phyloP scores from a whole-genome alignment of 2,329 filamentous ascomycete species.

The Venturia pyrina region DNA sequence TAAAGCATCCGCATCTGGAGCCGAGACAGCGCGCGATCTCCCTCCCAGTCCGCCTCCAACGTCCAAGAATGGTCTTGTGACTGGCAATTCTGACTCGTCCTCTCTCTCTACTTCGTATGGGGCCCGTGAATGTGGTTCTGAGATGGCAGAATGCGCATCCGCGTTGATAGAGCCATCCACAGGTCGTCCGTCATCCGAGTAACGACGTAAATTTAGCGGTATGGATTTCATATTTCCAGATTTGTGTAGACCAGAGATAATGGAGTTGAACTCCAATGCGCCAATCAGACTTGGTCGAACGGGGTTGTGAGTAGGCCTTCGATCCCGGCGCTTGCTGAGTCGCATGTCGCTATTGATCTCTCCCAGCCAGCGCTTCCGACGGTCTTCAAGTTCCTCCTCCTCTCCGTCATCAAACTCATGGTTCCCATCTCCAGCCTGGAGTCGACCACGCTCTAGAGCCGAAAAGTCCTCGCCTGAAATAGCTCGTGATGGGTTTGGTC shows the following conservation, averaged over 20 bases:
- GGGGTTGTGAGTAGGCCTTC: slow-evolving; percentile 66
- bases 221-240: slow-evolving; percentile 66
- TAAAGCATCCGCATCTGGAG: slow-evolving; percentile 44
- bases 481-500: slow-evolving; percentile 32
- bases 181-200: slow-evolving; percentile 52
- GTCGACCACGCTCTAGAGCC: slow-evolving; percentile 48
- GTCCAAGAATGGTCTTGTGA: slow-evolving; percentile 16
- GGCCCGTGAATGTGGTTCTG: slow-evolving; percentile 33
- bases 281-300: slow-evolving; percentile 91
- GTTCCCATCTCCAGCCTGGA: slow-evolving; percentile 41
- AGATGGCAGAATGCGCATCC: slow-evolving; percentile 37
- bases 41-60: slow-evolving; percentile 20
- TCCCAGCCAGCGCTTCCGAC: slow-evolving; percentile 54
- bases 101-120: slow-evolving; percentile 5
- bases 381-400: slow-evolving; percentile 53
- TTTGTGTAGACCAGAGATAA: slow-evolving; percentile 76
- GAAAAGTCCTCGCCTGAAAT: slow-evolving; percentile 54
- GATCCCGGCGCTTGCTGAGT: slow-evolving; percentile 57
- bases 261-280: slow-evolving; percentile 84
- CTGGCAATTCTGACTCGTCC: neutral
- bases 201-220: slow-evolving; percentile 58
- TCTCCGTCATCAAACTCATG: slow-evolving; percentile 44
- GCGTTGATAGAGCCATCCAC: neutral
- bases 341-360: slow-evolving; percentile 93
- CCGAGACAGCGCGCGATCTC: slow-evolving; percentile 46